Evolutionary conservation across 2,329 filamentous ascomycete species (phyloP).

Genomic region (Rutstroemia sydowiana): DNA sequence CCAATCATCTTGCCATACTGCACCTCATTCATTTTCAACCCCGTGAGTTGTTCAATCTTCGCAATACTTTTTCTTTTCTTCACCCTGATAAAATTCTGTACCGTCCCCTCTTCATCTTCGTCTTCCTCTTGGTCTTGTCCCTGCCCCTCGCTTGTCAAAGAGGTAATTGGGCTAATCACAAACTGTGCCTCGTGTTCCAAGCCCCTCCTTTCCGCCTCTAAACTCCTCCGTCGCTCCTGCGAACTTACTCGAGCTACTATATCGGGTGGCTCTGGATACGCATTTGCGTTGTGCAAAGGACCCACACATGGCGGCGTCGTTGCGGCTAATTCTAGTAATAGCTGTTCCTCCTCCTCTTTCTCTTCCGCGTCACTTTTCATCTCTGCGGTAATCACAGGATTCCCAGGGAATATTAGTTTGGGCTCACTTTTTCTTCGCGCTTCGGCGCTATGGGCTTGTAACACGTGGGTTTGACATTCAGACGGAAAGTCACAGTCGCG

Average conservation of each 20-base stretch:
- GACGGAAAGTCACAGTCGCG: conserved; percentile 9
- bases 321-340: conserved; percentile 3
- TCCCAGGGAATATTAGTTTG: background rate
- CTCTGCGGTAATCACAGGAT: background rate
- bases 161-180: background rate
- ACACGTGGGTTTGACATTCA: conserved; percentile 1
- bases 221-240: conserved; percentile 1
- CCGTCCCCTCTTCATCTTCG: conserved; percentile 1
- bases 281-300: background rate
- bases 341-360: conserved; percentile 4
- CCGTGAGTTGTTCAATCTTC: conserved; percentile 8
- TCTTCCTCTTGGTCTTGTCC: conserved; percentile 3
- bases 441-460: background rate
- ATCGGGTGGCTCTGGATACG: background rate
- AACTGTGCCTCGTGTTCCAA: conserved; percentile 6
- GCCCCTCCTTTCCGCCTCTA: conserved; percentile 4
- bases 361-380: background rate
- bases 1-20: conserved; percentile 10
- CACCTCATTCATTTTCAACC: conserved; percentile 4
- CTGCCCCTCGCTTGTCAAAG: background rate
- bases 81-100: conserved; percentile 4
- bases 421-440: background rate
- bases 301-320: background rate
- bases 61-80: conserved; percentile 9
- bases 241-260: background rate